Evolutionary conservation across 1,284 basidiomycete species (phyloP).

Genomic region (Ganoderma lucidum): DNA sequence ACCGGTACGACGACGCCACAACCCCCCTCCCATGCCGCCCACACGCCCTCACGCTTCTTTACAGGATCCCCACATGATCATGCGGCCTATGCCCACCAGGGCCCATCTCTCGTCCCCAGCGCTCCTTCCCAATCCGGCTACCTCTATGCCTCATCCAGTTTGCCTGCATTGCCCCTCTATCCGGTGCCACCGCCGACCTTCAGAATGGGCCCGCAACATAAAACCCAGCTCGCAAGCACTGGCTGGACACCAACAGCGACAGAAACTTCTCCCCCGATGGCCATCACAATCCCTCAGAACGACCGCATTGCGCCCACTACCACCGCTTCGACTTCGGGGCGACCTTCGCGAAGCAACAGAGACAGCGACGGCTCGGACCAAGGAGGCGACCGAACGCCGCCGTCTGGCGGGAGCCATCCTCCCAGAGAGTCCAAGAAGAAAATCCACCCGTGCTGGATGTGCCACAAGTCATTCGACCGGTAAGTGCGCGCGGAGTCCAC

Average conservation of each 20-base stretch:
- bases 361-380: slow-evolving; percentile 26
- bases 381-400: slow-evolving; percentile 23
- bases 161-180: slow-evolving; percentile 27
- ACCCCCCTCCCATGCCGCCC: slow-evolving; percentile 29
- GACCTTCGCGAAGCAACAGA: slow-evolving; percentile 21
- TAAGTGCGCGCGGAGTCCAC: slow-evolving; percentile 30
- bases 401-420: slow-evolving; percentile 22
- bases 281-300: slow-evolving; percentile 27
- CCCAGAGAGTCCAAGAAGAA: slow-evolving; percentile 48
- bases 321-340: slow-evolving; percentile 14
- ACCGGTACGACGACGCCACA: slow-evolving; percentile 27
- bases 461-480: slow-evolving; percentile 83
- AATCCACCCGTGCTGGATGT: slow-evolving; percentile 81
- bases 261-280: slow-evolving; percentile 26
- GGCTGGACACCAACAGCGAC: slow-evolving; percentile 13
- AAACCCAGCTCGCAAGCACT: slow-evolving; percentile 20
- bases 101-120: slow-evolving; percentile 27
- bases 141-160: slow-evolving; percentile 31
- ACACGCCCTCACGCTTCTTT: slow-evolving; percentile 37
- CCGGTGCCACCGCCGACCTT: slow-evolving; percentile 20
- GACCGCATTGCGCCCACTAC: slow-evolving; percentile 8
- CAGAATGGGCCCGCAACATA: slow-evolving; percentile 26
- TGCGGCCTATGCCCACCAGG: slow-evolving; percentile 25
- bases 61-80: slow-evolving; percentile 36
- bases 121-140: slow-evolving; percentile 31